Conservation (phyloP, 805 yeast species). For the Candida ficus region DNA sequence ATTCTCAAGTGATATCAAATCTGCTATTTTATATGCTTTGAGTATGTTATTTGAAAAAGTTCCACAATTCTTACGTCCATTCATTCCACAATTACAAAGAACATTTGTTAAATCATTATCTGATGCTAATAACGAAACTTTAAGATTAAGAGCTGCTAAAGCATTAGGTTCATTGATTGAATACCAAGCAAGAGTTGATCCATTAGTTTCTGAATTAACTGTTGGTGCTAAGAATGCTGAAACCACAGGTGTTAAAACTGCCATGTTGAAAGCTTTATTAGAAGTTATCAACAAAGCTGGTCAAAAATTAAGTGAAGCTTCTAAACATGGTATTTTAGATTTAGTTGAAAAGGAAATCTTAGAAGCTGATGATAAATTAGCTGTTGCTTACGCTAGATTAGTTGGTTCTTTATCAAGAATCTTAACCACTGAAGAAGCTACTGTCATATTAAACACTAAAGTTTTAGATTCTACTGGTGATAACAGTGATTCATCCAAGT, state of each 20-base stretch:
- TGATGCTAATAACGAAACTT: conserved; percentile 65
- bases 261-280: conserved; percentile 78
- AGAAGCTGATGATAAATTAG: conserved; percentile 51
- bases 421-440: conserved; percentile 59
- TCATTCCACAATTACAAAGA: conserved; percentile 95
- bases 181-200: conserved; percentile 91
- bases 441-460: conserved; percentile 51
- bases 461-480: conserved; percentile 43
- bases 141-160: conserved; percentile 80
- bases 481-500: conserved; percentile 45
- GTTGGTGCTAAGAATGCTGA: conserved; percentile 63
- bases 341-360: conserved; percentile 70
- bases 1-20: conserved; percentile 83
- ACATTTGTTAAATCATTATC: conserved; percentile 90
- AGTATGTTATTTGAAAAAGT: conserved; percentile 73
- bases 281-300: conserved; percentile 84
- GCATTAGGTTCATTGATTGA: conserved; percentile 86
- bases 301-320: conserved; percentile 63
- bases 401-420: conserved; percentile 74
- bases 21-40: conserved; percentile 87
- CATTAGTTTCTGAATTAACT: conserved; percentile 79
- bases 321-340: conserved; percentile 62
- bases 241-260: conserved; percentile 71
- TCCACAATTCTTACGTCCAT: conserved; percentile 89
- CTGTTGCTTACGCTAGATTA: conserved; percentile 71